Percentiles rank a stretch among this genome's conserved stretches.
Evolutionary conservation across 1,284 basidiomycete species (phyloP).

Genomic region (Porodaedalea pini): DNA sequence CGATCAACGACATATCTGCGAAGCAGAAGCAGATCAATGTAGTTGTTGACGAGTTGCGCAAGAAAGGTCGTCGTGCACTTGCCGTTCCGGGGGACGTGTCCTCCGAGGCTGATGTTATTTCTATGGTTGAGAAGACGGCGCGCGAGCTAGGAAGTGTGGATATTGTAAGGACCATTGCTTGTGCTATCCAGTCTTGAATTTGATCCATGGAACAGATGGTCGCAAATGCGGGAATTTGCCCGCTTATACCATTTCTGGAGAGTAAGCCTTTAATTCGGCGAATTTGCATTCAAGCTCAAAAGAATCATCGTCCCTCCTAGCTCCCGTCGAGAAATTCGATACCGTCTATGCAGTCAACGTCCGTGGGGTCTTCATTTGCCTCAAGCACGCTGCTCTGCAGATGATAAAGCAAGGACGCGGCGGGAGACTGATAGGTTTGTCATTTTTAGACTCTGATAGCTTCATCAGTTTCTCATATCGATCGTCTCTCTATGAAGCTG

Average conservation of each 20-base stretch:
- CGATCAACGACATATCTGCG: slow-evolving; percentile 19
- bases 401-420: slow-evolving; percentile 21
- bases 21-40: background rate
- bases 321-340: slow-evolving; percentile 11
- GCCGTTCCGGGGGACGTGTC: slow-evolving; percentile 23
- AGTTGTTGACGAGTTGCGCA: slow-evolving; percentile 10
- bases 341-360: slow-evolving; percentile 18
- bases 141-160: slow-evolving; percentile 16
- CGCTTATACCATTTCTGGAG: background rate
- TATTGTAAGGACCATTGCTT: slow-evolving; percentile 13
- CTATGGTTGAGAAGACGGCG: slow-evolving; percentile 19
- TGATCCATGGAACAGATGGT: slow-evolving; percentile 19
- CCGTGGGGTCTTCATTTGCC: slow-evolving; percentile 19
- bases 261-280: background rate
- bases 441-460: background rate
- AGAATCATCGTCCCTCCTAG: slow-evolving; percentile 5
- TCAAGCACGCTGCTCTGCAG: slow-evolving; percentile 19
- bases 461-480: background rate
- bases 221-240: slow-evolving; percentile 21
- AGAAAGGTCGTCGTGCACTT: slow-evolving; percentile 12
- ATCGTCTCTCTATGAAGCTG: background rate
- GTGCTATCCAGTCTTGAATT: too few relatives aligned
- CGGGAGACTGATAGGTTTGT: slow-evolving; percentile 12
- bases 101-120: slow-evolving; percentile 22
- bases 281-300: background rate